phyloP scores from a whole-genome alignment of 371 early-diverging fungal species.

The Syncephalastrum racemosum region DNA sequence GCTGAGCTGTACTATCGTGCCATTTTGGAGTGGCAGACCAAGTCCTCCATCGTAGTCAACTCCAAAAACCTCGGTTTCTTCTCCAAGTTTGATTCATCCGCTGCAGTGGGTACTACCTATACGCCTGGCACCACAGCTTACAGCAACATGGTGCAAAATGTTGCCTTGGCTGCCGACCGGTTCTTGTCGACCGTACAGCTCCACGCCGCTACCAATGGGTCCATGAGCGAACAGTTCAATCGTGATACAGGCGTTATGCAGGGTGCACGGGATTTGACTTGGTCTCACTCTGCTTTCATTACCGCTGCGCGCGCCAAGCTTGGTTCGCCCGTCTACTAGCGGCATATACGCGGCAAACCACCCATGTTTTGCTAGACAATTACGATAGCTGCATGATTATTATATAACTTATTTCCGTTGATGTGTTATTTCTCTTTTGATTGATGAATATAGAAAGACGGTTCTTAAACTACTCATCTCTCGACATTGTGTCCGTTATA shows the following conservation, averaged over 20 bases:
- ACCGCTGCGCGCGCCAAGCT: constrained; percentile 34
- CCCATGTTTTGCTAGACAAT: too few relatives aligned
- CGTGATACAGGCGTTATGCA: constrained; percentile 49
- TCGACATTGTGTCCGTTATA: too few relatives aligned
- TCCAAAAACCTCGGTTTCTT: constrained; percentile 41
- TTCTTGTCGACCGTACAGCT: constrained; percentile 52
- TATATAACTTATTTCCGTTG: too few relatives aligned
- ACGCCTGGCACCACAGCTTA: constrained; percentile 19
- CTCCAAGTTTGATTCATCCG: constrained; percentile 17
- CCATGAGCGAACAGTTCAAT: constrained; percentile 66
- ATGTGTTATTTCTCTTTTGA: too few relatives aligned
- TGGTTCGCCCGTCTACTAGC: constrained; percentile 1
- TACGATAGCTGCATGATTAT: too few relatives aligned
- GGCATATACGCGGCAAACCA: too few relatives aligned
- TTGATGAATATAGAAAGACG: too few relatives aligned
- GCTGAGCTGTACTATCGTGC: constrained; percentile 70
- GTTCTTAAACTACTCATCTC: too few relatives aligned
- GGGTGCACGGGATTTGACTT: constrained; percentile 74
- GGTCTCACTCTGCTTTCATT: constrained; percentile 72
- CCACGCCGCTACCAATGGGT: constrained; percentile 53
- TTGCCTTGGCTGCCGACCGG: constrained; percentile 50
- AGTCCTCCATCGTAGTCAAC: constrained; percentile 38
- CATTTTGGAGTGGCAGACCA: constrained; percentile 28
- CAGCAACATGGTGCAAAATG: constrained; percentile 15
- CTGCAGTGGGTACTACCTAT: constrained; percentile 29